Evolutionary conservation across 352 stramenopile species (phyloP).

Genomic region (Thraustochytrium striatum): DNA sequence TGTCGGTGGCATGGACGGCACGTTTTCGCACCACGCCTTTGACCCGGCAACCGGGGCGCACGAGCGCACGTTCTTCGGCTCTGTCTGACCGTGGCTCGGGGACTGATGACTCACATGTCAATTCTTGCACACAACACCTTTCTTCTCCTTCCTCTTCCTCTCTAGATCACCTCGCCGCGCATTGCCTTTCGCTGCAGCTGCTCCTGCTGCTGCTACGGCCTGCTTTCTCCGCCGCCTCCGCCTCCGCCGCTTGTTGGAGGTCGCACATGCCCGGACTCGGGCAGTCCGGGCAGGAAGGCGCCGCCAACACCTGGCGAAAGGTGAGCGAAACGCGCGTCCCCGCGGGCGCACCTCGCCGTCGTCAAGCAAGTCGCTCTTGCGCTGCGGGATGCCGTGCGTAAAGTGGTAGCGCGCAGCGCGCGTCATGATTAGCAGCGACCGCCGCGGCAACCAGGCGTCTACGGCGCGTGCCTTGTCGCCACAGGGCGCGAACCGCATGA

Average conservation of each 20-base stretch:
- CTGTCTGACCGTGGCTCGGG: too few species aligned
- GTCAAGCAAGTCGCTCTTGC: slow-evolving; percentile 71
- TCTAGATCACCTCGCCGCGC: too few species aligned
- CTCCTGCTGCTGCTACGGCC: too few species aligned
- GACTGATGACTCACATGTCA: too few species aligned
- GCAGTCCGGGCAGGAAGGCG: background rate
- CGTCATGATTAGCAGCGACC: slow-evolving; percentile 74
- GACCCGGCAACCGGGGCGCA: slow-evolving; percentile 16
- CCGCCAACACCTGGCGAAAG: slow-evolving; percentile 67
- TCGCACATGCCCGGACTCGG: slow-evolving; percentile 32
- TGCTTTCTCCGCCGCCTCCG: too few species aligned
- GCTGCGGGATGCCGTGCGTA: slow-evolving; percentile 75
- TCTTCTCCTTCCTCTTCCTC: slow-evolving; percentile 17
- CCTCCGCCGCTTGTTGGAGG: too few species aligned
- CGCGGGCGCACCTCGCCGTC: slow-evolving; percentile 66
- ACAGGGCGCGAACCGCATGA: slow-evolving; percentile 51
- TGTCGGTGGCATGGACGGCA: slow-evolving; percentile 48
- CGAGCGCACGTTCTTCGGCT: slow-evolving; percentile 12
- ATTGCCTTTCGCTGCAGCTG: too few species aligned
- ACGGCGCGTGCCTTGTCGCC: background rate
- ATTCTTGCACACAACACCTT: too few species aligned
- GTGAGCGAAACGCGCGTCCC: slow-evolving; percentile 72
- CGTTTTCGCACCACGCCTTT: slow-evolving; percentile 48
- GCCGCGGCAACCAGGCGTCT: slow-evolving; percentile 60
- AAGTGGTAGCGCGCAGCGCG: slow-evolving; percentile 74